phyloP scores from a whole-genome alignment of 1,284 basidiomycete species.

The Sanghuangporus sanghuang region DNA sequence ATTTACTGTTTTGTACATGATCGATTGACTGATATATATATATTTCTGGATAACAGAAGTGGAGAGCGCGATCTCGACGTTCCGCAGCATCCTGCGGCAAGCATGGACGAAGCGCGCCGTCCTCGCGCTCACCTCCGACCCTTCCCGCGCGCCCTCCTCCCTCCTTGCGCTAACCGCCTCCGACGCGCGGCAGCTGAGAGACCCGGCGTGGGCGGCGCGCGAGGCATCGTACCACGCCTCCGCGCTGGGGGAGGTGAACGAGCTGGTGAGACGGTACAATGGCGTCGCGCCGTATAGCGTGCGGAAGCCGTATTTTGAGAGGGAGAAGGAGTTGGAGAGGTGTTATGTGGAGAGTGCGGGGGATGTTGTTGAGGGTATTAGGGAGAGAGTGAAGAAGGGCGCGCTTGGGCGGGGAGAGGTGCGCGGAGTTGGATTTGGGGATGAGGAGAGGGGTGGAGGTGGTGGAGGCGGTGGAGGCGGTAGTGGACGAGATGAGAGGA shows the following conservation, averaged over 20 bases:
- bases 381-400: slow-evolving; percentile 24
- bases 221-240: slow-evolving; percentile 70
- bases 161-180: slow-evolving; percentile 40
- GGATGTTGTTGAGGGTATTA: slow-evolving; percentile 45
- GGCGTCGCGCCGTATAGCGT: slow-evolving; percentile 73
- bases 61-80: slow-evolving; percentile 51
- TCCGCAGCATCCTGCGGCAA: slow-evolving; percentile 57
- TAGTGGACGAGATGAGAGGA: neutral
- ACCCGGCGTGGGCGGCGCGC: slow-evolving; percentile 68
- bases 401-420: neutral
- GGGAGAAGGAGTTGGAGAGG: slow-evolving; percentile 52
- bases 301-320: slow-evolving; percentile 53
- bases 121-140: slow-evolving; percentile 47
- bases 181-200: slow-evolving; percentile 48
- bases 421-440: neutral
- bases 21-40: neutral
- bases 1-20: too few species aligned
- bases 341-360: slow-evolving; percentile 48
- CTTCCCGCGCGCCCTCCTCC: slow-evolving; percentile 33
- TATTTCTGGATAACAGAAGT: slow-evolving; percentile 39
- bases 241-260: slow-evolving; percentile 68
- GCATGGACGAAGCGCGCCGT: slow-evolving; percentile 67
- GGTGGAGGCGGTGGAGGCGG: slow-evolving; percentile 1
- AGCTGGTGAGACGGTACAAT: slow-evolving; percentile 74
- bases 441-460: neutral